These are phyloP conservation scores for Plasmodium reichenowi DNA, from an alignment of 169 alveolate species.

Conservation along the genomic window DNA sequence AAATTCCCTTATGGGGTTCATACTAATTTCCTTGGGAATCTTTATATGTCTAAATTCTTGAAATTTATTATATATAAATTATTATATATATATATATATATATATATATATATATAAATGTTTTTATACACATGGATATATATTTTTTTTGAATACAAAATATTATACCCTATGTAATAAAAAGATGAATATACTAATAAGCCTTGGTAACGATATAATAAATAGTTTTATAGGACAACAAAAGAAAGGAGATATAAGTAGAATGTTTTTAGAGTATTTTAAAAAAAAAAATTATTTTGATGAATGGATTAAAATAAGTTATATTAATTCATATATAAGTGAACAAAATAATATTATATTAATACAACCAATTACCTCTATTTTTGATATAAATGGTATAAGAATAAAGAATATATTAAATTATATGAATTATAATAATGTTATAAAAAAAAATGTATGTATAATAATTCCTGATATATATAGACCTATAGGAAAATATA, in stretches of 20 bases:
- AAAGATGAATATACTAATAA: slow-evolving; percentile 12
- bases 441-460: slow-evolving; percentile 40
- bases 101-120: no score
- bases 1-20: slow-evolving; percentile 46
- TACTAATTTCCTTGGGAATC: slow-evolving; percentile 13
- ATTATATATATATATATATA: background rate
- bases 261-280: slow-evolving; percentile 43
- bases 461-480: slow-evolving; percentile 64
- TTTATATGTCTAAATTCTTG: slow-evolving; percentile 23
- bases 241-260: slow-evolving; percentile 49
- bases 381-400: slow-evolving; percentile 9
- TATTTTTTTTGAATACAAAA: no score
- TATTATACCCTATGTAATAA: no score
- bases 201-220: slow-evolving; percentile 59
- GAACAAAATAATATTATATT: slow-evolving; percentile 40
- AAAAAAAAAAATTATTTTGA: slow-evolving; percentile 39
- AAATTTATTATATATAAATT: background rate
- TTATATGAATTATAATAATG: slow-evolving; percentile 22
- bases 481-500: slow-evolving; percentile 69
- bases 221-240: background rate
- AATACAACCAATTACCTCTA: slow-evolving; percentile 43
- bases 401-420: slow-evolving; percentile 51
- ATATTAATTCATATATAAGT: slow-evolving; percentile 34
- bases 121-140: no score
- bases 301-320: slow-evolving; percentile 57